Evolutionary conservation across 345 rosid species (phyloP), one percentile per base, ranked within the genome.

Genomic region (Arabidopsis arenosa): DNA sequence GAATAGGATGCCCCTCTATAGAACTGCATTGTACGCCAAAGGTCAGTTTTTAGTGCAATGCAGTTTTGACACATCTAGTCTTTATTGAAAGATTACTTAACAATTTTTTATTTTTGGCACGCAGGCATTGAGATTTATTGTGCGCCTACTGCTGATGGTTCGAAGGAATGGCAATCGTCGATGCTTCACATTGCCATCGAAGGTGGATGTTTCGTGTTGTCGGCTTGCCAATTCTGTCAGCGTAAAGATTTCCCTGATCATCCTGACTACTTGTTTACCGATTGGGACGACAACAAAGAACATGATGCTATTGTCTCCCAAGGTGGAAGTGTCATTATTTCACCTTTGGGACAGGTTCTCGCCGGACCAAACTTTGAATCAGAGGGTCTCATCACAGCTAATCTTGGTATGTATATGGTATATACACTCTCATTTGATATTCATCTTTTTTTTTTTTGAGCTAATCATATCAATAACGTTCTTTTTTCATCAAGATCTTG

Each of bases 291-390:
- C 5, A 75, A 78, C 66, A 86, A 80, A 65, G 79, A 75, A 36
- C 86, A 89, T 3, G 89, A 86, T 45, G 81, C 93, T 13, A 77
- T 91, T 43, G 93, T 94, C 66, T 89, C 97, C 75, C 84, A 84
- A 33, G 96, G 97, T 37, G 97, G 98, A 52, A 92, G 95, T 85
- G 96, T 86, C 45, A 92, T 92, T 57, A 87, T 90, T 77, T 90
- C 98, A 59, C 96, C 97, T 11, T 82, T 86, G 11, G 97, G 97
- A 74, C 53, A 84, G 61, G 81, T 94, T 63, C 81, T 94, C 21
- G 96, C 97, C 0, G 97, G 98, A 67, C 98, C 98, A 28, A 94
- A 88, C 83, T 94, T 83, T 64, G 93, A 94, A 2, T 89, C 92
- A 30, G 96, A 94, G 84, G 95, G 93, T 47, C 90, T 94, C 21